These are phyloP conservation scores for Rheum nobile DNA, from an alignment of 148 eudicot genomes.

Conservation along the genomic window DNA sequence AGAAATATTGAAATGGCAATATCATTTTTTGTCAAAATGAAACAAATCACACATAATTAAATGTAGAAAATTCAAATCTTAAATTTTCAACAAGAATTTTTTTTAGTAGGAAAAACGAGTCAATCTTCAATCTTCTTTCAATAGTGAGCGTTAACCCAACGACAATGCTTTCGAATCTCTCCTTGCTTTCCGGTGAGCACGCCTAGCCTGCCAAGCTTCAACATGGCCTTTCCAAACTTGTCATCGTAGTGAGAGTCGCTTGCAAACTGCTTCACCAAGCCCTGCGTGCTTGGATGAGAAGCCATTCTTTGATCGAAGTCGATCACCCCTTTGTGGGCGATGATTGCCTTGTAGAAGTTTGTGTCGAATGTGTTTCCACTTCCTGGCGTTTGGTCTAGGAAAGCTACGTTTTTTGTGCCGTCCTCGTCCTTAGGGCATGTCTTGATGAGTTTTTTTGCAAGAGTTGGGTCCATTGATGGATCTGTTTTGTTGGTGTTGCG, in stretches of 20 bases:
- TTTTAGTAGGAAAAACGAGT: too few species aligned
- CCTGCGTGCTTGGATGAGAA: constrained; percentile 19
- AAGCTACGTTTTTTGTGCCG: constrained; percentile 9
- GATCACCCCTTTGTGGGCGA: constrained; percentile 21
- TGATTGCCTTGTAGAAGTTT: constrained; percentile 38
- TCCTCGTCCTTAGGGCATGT: background rate
- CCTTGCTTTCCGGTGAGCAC: constrained; percentile 7
- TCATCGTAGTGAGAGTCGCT: constrained; percentile 20
- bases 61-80: too few species aligned
- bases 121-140: too few species aligned
- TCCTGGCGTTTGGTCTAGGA: constrained; percentile 42
- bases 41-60: too few species aligned
- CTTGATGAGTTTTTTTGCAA: constrained; percentile 5
- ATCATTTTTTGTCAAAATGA: too few species aligned
- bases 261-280: constrained; percentile 25
- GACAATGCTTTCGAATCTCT: background rate
- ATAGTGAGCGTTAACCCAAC: constrained; percentile 8
- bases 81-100: too few species aligned
- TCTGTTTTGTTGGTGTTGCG: background rate
- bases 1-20: too few species aligned
- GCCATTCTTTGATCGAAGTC: constrained; percentile 48
- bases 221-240: constrained; percentile 55
- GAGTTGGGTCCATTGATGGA: constrained; percentile 11
- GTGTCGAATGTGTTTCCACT: constrained; percentile 39
- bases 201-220: constrained; percentile 30